These are phyloP conservation scores for Malassezia japonica DNA, from an alignment of 1,284 basidiomycete species.

Conservation along the genomic window DNA sequence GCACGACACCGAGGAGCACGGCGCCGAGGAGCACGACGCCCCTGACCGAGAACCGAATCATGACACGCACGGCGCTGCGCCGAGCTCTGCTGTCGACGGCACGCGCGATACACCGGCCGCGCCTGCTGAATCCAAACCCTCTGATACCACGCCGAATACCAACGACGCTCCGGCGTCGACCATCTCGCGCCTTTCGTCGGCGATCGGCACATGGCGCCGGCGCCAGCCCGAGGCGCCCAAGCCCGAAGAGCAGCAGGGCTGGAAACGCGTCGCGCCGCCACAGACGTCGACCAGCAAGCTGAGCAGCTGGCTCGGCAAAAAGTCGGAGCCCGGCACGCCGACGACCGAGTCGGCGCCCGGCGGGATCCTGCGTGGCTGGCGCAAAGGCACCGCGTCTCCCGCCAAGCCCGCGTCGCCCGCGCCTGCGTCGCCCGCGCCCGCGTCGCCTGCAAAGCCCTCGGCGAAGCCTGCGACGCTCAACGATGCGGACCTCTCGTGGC, in stretches of 20 bases:
- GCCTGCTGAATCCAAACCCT: too few relatives aligned
- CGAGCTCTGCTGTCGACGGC: neutral
- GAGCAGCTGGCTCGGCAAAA: neutral
- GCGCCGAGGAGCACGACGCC: neutral
- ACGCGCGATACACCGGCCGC: neutral
- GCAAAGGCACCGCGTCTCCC: too few relatives aligned
- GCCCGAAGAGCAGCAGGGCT: slow-evolving; percentile 8
- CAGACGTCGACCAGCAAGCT: neutral
- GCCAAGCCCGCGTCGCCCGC: neutral
- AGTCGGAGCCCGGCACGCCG: neutral
- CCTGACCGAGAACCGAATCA: neutral
- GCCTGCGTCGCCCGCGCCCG: neutral
- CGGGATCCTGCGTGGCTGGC: neutral
- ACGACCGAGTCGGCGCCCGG: neutral
- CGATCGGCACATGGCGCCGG: slow-evolving; percentile 9
- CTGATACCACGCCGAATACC: too few relatives aligned
- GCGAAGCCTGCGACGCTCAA: slow-evolving; percentile 2
- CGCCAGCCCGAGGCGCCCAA: neutral
- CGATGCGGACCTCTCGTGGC: slow-evolving; percentile 12
- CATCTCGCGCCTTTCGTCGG: slow-evolving; percentile 1
- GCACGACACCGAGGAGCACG: neutral
- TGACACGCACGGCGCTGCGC: too few relatives aligned
- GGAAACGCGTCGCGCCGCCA: slow-evolving; percentile 6
- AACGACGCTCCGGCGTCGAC: neutral
- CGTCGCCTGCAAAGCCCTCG: slow-evolving; percentile 1